These are phyloP conservation scores for Tolypocladium capitatum DNA, from an alignment of 2,329 filamentous ascomycete genomes.

Conservation along the genomic window DNA sequence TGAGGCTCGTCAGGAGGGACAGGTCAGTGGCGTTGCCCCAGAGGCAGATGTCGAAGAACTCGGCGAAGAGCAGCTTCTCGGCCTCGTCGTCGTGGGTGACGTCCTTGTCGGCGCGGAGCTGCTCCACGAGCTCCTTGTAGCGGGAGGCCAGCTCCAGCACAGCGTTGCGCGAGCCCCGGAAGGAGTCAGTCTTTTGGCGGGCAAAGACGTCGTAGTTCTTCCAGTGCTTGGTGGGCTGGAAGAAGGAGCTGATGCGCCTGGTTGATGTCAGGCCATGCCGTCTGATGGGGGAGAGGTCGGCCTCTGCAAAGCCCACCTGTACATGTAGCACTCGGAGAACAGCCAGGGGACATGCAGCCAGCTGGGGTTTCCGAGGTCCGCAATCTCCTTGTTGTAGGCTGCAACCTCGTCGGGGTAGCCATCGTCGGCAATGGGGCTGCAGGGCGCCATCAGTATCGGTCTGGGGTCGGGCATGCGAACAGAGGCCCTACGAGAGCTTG, in stretches of 20 bases:
- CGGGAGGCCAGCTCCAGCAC: conserved; percentile 70
- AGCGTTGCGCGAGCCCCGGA: conserved; percentile 79
- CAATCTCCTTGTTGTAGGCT: conserved; percentile 76
- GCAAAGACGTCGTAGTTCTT: conserved; percentile 81
- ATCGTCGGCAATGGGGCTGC: conserved; percentile 62
- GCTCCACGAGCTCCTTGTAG: conserved; percentile 59
- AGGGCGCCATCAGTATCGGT: conserved; percentile 1
- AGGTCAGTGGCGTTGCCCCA: conserved; percentile 97
- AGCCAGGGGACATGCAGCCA: conserved; percentile 88
- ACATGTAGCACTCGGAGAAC: conserved; percentile 88
- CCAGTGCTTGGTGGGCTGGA: conserved; percentile 69
- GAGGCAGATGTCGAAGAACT: conserved; percentile 93
- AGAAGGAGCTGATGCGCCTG: conserved; percentile 66
- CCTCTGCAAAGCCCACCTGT: conserved; percentile 40
- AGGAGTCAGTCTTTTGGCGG: conserved; percentile 81
- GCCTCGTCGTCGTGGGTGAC: conserved; percentile 48
- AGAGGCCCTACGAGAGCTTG: conserved; percentile 48
- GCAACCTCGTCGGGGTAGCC: conserved; percentile 66
- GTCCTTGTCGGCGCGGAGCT: conserved; percentile 44
- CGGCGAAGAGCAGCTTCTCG: conserved; percentile 67
- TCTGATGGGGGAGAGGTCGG: neutral
- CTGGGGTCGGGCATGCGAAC: neutral
- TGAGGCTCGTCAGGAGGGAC: conserved; percentile 76
- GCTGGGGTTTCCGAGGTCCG: conserved; percentile 54
- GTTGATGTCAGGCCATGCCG: conserved; percentile 7